A percentile compares a stretch with the other conserved stretches of the same genome.
Evolutionary conservation across 202 grass and related monocot species (phyloP).

Genomic region (Digitaria exilis): DNA sequence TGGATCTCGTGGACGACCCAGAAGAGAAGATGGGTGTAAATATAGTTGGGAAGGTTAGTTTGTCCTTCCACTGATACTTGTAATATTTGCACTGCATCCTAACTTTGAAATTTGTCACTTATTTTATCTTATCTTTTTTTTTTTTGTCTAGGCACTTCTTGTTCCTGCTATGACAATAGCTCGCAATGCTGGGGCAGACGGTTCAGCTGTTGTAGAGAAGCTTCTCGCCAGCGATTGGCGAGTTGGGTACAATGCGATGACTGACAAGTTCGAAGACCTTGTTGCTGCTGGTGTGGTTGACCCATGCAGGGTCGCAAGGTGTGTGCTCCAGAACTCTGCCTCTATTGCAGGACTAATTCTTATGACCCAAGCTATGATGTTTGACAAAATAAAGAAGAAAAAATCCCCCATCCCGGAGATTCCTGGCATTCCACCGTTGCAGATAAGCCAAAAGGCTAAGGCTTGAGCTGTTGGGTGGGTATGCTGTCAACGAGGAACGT

Average conservation of each 20-base stretch:
- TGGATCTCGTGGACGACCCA: constrained; percentile 62
- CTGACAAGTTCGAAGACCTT: constrained; percentile 72
- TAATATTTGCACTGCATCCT: constrained; percentile 10
- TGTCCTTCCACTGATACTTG: not conserved
- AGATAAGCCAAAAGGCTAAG: constrained; percentile 48
- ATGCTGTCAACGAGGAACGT: not conserved
- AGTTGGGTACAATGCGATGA: constrained; percentile 85
- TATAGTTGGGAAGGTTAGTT: constrained; percentile 84
- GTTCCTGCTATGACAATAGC: constrained; percentile 72
- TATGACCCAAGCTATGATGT: constrained; percentile 83
- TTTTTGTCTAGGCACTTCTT: constrained; percentile 79
- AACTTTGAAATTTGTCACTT: not conserved
- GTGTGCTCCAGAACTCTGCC: constrained; percentile 78
- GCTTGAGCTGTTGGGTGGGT: not conserved
- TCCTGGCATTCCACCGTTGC: constrained; percentile 67
- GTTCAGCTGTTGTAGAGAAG: constrained; percentile 78
- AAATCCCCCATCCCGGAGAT: constrained; percentile 56
- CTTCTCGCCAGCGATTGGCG: constrained; percentile 66
- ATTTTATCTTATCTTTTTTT: too few species aligned
- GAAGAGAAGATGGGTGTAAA: constrained; percentile 91
- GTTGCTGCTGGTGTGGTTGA: constrained; percentile 78
- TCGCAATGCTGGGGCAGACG: constrained; percentile 70
- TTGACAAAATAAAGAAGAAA: constrained; percentile 81
- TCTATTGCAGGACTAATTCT: constrained; percentile 81
- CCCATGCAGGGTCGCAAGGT: constrained; percentile 76